These are phyloP conservation scores for Blastobotrys parvus DNA, from an alignment of 805 yeast genomes.

Conservation along the genomic window DNA sequence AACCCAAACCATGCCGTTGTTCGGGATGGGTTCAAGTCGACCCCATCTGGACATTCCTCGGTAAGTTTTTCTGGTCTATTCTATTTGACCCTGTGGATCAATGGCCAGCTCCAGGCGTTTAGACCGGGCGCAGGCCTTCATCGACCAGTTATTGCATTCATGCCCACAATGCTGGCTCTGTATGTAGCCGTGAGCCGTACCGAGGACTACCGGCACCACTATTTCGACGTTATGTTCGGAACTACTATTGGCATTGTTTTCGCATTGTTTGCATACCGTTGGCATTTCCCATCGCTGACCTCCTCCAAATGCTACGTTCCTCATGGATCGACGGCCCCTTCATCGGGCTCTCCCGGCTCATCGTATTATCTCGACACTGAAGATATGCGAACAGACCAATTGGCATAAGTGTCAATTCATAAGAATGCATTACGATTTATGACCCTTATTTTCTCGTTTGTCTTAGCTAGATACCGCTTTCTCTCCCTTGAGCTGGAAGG, in stretches of 20 bases:
- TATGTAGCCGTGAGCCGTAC: conserved; percentile 80
- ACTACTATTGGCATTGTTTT: conserved; percentile 52
- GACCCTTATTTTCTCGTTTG: too few species aligned
- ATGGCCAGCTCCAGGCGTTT: conserved; percentile 40
- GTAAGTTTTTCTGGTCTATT: conserved; percentile 44
- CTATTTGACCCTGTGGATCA: conserved; percentile 40
- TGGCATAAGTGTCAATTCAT: too few species aligned
- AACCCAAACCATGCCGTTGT: conserved; percentile 23
- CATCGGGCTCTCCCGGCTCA: too few species aligned
- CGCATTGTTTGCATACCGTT: conserved; percentile 39
- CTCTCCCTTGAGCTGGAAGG: too few species aligned
- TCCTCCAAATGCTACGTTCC: conserved; percentile 14
- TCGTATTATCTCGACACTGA: too few species aligned
- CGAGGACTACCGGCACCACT: conserved; percentile 88
- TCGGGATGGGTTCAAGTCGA: conserved; percentile 45
- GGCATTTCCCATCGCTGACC: conserved; percentile 15
- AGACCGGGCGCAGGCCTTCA: conserved; percentile 24
- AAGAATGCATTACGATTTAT: too few species aligned
- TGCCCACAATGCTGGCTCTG: conserved; percentile 50
- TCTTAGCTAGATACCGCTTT: too few species aligned
- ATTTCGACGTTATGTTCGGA: conserved; percentile 74
- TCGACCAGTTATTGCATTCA: conserved; percentile 18
- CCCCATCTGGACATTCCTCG: conserved; percentile 53
- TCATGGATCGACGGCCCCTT: too few species aligned
- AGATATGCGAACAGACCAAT: too few species aligned